Evolutionary conservation across 176 grass and related monocot genomes (phyloP).

Genomic region (Saccharum officinarum): DNA sequence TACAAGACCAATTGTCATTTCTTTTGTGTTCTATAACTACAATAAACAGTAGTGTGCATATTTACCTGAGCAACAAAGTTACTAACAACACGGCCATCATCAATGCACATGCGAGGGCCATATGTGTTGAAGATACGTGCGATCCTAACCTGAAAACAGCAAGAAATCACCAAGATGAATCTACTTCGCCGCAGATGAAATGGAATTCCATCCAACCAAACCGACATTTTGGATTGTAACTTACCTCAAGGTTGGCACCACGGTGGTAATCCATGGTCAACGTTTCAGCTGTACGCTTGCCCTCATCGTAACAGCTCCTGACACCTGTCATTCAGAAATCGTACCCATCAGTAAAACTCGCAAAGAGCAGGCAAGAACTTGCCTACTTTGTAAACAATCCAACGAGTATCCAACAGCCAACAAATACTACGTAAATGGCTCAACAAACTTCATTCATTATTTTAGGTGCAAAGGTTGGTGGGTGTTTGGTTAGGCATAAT

Average conservation of each 20-base stretch:
- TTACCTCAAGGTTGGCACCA: conserved; percentile 81
- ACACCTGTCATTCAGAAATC: conserved; percentile 55
- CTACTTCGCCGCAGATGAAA: not conserved
- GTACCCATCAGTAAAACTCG: conserved; percentile 28
- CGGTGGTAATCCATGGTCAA: conserved; percentile 97
- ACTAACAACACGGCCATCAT: conserved; percentile 93
- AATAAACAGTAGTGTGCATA: not conserved
- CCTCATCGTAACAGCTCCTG: conserved; percentile 91
- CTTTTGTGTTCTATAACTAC: not conserved
- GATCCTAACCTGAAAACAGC: conserved; percentile 62
- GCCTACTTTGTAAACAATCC: conserved; percentile 6
- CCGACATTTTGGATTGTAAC: not conserved
- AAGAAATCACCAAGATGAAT: conserved; percentile 11
- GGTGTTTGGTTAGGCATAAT: conserved; percentile 47
- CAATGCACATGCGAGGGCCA: conserved; percentile 91
- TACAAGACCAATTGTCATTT: not conserved
- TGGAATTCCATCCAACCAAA: not conserved
- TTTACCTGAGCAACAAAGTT: conserved; percentile 96
- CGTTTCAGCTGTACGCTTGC: conserved; percentile 87
- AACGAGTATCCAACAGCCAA: conserved; percentile 3
- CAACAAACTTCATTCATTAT: conserved; percentile 43
- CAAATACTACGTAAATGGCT: conserved; percentile 16
- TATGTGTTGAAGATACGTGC: conserved; percentile 95
- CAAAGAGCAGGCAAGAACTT: not conserved
- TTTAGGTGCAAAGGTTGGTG: conserved; percentile 37